Evolutionary conservation across 148 eudicot genomes (phyloP).

Genomic region (Chenopodium suecicum): DNA sequence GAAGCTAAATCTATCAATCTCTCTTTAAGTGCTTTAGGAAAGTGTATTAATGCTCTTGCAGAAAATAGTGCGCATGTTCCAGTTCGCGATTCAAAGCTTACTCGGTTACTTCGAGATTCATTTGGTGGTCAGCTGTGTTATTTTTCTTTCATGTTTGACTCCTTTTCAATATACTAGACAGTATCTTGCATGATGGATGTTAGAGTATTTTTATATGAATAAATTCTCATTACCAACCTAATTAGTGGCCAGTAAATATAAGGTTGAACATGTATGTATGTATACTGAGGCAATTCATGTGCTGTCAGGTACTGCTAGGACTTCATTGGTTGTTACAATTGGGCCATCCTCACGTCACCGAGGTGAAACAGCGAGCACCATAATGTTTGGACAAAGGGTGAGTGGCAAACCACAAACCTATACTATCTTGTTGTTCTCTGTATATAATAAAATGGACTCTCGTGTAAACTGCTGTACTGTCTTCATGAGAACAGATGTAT

Average conservation of each 20-base stretch:
- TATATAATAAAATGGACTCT: not conserved
- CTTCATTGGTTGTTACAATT: conserved; percentile 76
- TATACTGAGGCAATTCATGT: conserved; percentile 17
- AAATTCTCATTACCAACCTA: no score
- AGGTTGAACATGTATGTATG: conserved; percentile 9
- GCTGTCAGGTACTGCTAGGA: conserved; percentile 75
- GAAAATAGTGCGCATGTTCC: conserved; percentile 93
- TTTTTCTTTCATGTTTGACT: not conserved
- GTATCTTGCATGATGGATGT: not conserved
- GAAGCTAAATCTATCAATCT: conserved; percentile 96
- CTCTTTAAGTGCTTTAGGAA: conserved; percentile 88
- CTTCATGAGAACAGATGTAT: not conserved
- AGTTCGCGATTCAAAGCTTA: conserved; percentile 94
- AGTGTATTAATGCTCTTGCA: conserved; percentile 95
- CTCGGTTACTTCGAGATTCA: conserved; percentile 92
- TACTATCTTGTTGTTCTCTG: not conserved
- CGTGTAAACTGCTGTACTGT: not conserved
- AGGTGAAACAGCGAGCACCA: conserved; percentile 88
- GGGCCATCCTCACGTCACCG: conserved; percentile 95
- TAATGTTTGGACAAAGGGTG: conserved; percentile 92
- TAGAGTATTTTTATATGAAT: not conserved
- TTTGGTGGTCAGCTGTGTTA: conserved; percentile 68
- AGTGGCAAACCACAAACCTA: conserved; percentile 8
- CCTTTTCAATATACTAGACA: not conserved
- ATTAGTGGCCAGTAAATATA: not conserved